Percentiles rank a stretch among this genome's conserved stretches.
These are phyloP conservation scores for Crepidotus sp. DNA, from an alignment of 1,284 basidiomycete genomes.

Conservation along the genomic window DNA sequence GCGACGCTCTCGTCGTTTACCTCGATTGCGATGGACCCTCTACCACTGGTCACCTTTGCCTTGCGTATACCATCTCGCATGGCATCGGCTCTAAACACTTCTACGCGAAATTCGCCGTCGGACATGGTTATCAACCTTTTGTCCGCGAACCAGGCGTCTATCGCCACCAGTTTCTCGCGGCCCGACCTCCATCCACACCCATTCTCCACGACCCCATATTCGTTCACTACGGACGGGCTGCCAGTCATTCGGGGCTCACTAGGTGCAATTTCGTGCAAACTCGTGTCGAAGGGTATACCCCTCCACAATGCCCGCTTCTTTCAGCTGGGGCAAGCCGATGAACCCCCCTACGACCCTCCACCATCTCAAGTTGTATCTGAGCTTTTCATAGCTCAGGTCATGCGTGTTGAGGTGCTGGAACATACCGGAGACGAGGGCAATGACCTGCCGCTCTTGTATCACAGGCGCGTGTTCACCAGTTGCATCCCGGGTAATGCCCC, in stretches of 20 bases:
- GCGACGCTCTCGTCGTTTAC: conserved; percentile 89
- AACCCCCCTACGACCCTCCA: conserved; percentile 8
- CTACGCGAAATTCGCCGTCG: conserved; percentile 22
- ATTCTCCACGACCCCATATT: conserved; percentile 35
- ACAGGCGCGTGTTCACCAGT: conserved; percentile 33
- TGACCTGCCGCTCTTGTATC: conserved; percentile 33
- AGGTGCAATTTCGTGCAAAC: conserved; percentile 51
- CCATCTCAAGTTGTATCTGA: conserved; percentile 29
- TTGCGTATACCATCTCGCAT: conserved; percentile 84
- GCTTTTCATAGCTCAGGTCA: conserved; percentile 37
- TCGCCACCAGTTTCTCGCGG: conserved; percentile 54
- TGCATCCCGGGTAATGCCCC: conserved; percentile 16
- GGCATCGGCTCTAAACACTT: conserved; percentile 48
- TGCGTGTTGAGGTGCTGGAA: conserved; percentile 30
- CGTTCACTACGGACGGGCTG: conserved; percentile 42
- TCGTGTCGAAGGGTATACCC: conserved; percentile 33
- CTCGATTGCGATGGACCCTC: conserved; percentile 82
- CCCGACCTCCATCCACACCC: conserved; percentile 55
- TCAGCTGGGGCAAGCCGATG: conserved; percentile 6
- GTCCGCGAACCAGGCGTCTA: conserved; percentile 45
- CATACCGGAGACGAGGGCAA: conserved; percentile 20
- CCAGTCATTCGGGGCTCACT: conserved; percentile 47
- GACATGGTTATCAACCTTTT: conserved; percentile 67
- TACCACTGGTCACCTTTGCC: conserved; percentile 81
- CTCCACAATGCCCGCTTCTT: conserved; percentile 30